phyloP scores from a whole-genome alignment of 495 filamentous ascomycete genomes.

The Hyaloscypha hepaticicola region DNA sequence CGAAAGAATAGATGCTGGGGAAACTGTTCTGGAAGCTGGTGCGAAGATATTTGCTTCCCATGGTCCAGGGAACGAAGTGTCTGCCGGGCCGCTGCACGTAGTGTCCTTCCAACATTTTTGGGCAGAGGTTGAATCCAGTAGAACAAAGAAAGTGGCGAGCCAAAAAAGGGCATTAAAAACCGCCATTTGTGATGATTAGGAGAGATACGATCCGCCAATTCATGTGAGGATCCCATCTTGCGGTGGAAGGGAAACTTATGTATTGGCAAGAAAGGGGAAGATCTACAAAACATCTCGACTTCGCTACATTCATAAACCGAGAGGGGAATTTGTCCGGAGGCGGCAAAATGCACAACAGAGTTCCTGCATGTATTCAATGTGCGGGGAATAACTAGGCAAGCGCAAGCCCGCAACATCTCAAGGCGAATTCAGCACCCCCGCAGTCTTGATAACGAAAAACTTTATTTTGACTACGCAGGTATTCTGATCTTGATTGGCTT shows the following conservation, averaged over 20 bases:
- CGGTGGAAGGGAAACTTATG: not conserved
- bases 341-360: slow-evolving; percentile 4
- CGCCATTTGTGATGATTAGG: not conserved
- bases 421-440: not conserved
- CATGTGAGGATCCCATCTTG: too few relatives aligned
- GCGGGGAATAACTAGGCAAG: slow-evolving; percentile 9
- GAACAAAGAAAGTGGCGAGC: not conserved
- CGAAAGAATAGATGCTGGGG: slow-evolving; percentile 47
- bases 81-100: slow-evolving; percentile 20
- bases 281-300: not conserved
- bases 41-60: slow-evolving; percentile 64
- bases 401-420: not conserved
- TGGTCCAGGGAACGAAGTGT: slow-evolving; percentile 52
- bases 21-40: slow-evolving; percentile 52
- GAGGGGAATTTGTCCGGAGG: slow-evolving; percentile 14
- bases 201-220: not conserved
- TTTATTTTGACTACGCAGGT: not conserved
- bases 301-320: slow-evolving; percentile 11
- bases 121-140: not conserved
- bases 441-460: not conserved
- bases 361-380: not conserved
- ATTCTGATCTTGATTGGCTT: not conserved
- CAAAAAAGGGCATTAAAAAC: not conserved
- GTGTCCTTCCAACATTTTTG: slow-evolving; percentile 22
- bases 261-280: not conserved